Evolutionary conservation across 164 flowering plant genomes (phyloP).

Genomic region (Paratinospora sagittata): DNA sequence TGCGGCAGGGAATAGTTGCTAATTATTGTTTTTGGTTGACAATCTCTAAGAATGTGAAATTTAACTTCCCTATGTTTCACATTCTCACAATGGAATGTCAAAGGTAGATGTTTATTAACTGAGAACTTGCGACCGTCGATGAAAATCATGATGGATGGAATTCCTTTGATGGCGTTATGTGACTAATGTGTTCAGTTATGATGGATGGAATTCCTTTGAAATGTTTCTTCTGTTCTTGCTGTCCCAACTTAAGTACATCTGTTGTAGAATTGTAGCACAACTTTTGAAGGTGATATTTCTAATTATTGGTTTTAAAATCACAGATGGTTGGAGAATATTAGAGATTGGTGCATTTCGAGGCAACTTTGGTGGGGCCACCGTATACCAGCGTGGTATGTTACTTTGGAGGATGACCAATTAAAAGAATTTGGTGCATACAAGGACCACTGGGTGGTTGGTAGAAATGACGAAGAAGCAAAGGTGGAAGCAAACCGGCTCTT

Average conservation of each 20-base stretch:
- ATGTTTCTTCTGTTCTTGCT: not conserved
- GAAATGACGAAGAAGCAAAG: slow-evolving; percentile 66
- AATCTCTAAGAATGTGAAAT: not conserved
- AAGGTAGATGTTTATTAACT: not conserved
- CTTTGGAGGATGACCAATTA: slow-evolving; percentile 63
- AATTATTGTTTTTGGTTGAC: not conserved
- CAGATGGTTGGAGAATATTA: slow-evolving; percentile 96
- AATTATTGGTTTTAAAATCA: slow-evolving; percentile 6
- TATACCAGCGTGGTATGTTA: slow-evolving; percentile 93
- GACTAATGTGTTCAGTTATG: not conserved
- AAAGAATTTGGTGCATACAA: slow-evolving; percentile 69
- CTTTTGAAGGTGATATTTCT: not conserved
- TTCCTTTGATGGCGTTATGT: not conserved
- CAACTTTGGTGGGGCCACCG: slow-evolving; percentile 99
- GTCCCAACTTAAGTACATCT: not conserved
- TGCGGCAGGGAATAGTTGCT: not conserved
- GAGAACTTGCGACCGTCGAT: not conserved
- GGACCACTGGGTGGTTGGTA: slow-evolving; percentile 91
- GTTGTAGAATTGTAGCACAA: not conserved
- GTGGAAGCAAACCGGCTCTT: slow-evolving; percentile 46
- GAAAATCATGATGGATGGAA: not conserved
- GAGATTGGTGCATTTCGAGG: slow-evolving; percentile 98
- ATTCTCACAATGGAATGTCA: not conserved
- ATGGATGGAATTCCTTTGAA: not conserved
- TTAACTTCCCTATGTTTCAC: not conserved